A percentile compares a stretch with the other conserved stretches of the same genome.
Conservation (phyloP, 768 basidiomycete species). For the Dacryopinax spathularia region DNA sequence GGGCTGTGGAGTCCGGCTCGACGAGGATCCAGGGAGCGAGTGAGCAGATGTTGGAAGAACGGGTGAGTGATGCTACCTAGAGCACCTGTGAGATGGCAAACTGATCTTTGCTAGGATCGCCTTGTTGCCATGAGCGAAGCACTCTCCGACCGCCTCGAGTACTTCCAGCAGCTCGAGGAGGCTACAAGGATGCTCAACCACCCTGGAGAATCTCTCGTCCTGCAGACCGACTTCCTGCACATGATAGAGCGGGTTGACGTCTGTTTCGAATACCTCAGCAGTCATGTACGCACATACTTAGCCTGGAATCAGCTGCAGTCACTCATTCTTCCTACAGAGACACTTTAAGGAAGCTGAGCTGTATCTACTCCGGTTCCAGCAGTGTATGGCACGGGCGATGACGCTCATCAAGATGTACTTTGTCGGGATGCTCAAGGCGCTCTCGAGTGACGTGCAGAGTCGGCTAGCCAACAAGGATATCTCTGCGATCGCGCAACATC, state of each 20-base stretch:
- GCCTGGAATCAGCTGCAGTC: neutral
- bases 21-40: conserved; percentile 82
- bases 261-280: conserved; percentile 79
- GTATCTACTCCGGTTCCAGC: conserved; percentile 91
- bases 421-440: conserved; percentile 63
- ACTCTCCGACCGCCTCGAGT: conserved; percentile 66
- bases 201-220: conserved; percentile 81
- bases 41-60: conserved; percentile 75
- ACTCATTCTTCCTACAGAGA: conserved; percentile 37
- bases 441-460: conserved; percentile 63
- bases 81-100: neutral
- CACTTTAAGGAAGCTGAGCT: conserved; percentile 86
- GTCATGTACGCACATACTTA: conserved; percentile 46
- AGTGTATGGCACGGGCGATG: conserved; percentile 97
- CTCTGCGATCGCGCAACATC: conserved; percentile 62
- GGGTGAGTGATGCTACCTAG: conserved; percentile 36
- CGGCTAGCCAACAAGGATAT: conserved; percentile 70
- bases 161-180: conserved; percentile 87
- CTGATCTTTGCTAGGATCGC: conserved; percentile 35
- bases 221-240: conserved; percentile 80
- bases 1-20: conserved; percentile 83
- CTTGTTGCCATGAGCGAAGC: conserved; percentile 69
- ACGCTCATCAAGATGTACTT: conserved; percentile 97
- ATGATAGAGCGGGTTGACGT: conserved; percentile 94
- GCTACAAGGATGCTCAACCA: conserved; percentile 89